These are phyloP conservation scores for Phylloporus sp. DNA, from an alignment of 768 basidiomycete species.

Conservation along the genomic window DNA sequence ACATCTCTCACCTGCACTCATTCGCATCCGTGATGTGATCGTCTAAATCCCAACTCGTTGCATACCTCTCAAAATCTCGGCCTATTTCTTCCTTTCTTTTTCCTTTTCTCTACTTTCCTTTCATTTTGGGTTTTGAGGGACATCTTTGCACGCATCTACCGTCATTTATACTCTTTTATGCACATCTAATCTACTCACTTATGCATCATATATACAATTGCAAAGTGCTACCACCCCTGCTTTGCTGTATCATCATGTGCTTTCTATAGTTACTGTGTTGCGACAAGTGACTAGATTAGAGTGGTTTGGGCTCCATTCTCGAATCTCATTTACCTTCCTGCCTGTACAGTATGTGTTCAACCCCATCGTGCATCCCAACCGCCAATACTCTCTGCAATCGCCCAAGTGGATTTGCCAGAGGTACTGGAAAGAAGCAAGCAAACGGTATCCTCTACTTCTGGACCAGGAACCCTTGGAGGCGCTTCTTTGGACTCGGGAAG, in stretches of 20 bases:
- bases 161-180: conserved; percentile 20
- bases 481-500: conserved; percentile 34
- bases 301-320: conserved; percentile 6
- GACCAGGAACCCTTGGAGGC: conserved; percentile 40
- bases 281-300: conserved; percentile 32
- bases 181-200: conserved; percentile 34
- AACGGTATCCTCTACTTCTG: conserved; percentile 52
- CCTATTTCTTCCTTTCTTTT: conserved; percentile 5
- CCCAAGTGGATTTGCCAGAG: conserved; percentile 31
- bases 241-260: conserved; percentile 33
- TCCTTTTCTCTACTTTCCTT: conserved; percentile 8
- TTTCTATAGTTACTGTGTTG: conserved; percentile 30
- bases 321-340: conserved; percentile 36
- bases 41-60: conserved; percentile 8
- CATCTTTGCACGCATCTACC: conserved; percentile 14
- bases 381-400: conserved; percentile 41
- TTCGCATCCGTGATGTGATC: conserved; percentile 42
- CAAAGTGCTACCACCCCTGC: conserved; percentile 20
- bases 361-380: conserved; percentile 41
- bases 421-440: conserved; percentile 36
- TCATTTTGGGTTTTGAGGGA: conserved; percentile 13
- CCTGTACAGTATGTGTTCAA: conserved; percentile 31
- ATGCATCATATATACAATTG: conserved; percentile 32
- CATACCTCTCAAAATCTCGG: conserved; percentile 4
- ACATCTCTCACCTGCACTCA: conserved; percentile 46